Conservation (phyloP, 768 basidiomycete genomes). For the Mycena haematopus region DNA sequence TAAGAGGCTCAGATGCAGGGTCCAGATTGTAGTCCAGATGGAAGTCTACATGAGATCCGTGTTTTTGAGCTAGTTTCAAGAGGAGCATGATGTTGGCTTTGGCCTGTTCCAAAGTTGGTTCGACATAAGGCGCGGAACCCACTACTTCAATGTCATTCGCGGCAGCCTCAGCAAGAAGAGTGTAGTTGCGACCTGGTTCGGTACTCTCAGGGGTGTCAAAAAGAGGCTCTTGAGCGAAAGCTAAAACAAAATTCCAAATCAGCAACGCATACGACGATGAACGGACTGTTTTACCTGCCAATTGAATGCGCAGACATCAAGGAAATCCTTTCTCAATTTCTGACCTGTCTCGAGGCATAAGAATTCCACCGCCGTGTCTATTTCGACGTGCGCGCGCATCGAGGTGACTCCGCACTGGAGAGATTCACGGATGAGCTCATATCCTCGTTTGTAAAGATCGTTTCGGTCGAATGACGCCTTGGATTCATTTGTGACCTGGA, state of each 20-base stretch:
- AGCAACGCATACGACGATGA: background rate
- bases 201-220: slow-evolving; percentile 45
- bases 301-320: slow-evolving; percentile 56
- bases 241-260: slow-evolving; percentile 37
- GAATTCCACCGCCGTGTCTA: slow-evolving; percentile 60
- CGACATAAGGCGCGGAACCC: slow-evolving; percentile 72
- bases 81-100: slow-evolving; percentile 60
- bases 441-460: slow-evolving; percentile 60
- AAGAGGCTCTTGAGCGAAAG: slow-evolving; percentile 67
- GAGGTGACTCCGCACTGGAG: slow-evolving; percentile 66
- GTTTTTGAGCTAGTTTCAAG: slow-evolving; percentile 51
- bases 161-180: slow-evolving; percentile 51
- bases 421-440: slow-evolving; percentile 60
- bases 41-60: slow-evolving; percentile 59
- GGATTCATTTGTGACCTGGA: slow-evolving; percentile 55
- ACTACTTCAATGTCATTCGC: slow-evolving; percentile 53
- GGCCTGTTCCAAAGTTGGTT: slow-evolving; percentile 53
- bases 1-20: slow-evolving; percentile 54
- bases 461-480: slow-evolving; percentile 54
- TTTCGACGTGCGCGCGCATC: slow-evolving; percentile 74
- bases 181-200: slow-evolving; percentile 51
- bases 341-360: slow-evolving; percentile 61
- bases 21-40: slow-evolving; percentile 75
- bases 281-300: slow-evolving; percentile 51
- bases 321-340: slow-evolving; percentile 52